phyloP scores from a whole-genome alignment of 345 rosid genomes.

The Microcos paniculata region DNA sequence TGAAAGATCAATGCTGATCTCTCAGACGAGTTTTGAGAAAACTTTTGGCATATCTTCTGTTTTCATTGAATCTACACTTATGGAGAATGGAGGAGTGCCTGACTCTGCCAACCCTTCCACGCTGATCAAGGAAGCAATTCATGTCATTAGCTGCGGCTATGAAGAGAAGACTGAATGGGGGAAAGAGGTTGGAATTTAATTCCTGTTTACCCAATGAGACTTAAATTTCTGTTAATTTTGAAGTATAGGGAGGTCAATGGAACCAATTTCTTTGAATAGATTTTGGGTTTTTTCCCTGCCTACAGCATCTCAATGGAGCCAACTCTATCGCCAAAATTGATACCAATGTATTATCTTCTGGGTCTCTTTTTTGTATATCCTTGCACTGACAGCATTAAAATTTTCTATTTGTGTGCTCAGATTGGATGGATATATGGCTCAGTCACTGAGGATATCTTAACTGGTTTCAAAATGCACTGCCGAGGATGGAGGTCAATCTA shows the following conservation, averaged over 20 bases:
- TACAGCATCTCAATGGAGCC: not conserved
- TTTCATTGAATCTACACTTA: slow-evolving; percentile 88
- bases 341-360: too few relatives aligned
- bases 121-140: slow-evolving; percentile 94
- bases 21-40: slow-evolving; percentile 91
- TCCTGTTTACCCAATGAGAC: not conserved
- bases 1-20: slow-evolving; percentile 92
- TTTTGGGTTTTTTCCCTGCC: not conserved
- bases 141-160: slow-evolving; percentile 90
- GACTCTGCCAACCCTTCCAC: slow-evolving; percentile 81
- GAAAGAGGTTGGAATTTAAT: slow-evolving; percentile 66
- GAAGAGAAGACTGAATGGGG: slow-evolving; percentile 99
- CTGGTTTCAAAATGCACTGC: slow-evolving; percentile 98
- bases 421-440: slow-evolving; percentile 99
- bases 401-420: slow-evolving; percentile 35
- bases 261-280: not conserved
- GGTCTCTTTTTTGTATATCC: not conserved
- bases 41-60: slow-evolving; percentile 94
- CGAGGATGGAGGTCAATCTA: slow-evolving; percentile 98
- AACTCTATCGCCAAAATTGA: too few relatives aligned
- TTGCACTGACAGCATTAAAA: not conserved
- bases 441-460: slow-evolving; percentile 89
- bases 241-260: not conserved
- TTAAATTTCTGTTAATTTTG: not conserved
- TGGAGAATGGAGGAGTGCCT: slow-evolving; percentile 92